Evolutionary conservation across 768 basidiomycete genomes (phyloP).

Genomic region (Tylopilus balloui): DNA sequence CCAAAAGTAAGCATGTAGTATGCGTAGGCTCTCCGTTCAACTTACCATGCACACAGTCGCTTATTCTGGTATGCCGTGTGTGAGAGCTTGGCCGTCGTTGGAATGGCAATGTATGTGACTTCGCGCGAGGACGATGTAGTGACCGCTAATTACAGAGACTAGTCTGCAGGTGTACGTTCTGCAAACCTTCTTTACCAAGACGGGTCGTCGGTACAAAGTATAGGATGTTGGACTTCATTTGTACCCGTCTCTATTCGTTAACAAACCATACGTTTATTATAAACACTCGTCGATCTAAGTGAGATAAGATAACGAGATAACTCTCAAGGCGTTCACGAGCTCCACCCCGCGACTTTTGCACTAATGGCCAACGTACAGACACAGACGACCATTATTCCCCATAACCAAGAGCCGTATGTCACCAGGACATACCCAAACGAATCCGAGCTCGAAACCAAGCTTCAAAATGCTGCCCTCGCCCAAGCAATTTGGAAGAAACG

Average conservation of each 20-base stretch:
- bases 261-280: slow-evolving; percentile 6
- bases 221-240: slow-evolving; percentile 33
- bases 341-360: not conserved
- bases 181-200: slow-evolving; percentile 96
- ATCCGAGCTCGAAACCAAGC: slow-evolving; percentile 54
- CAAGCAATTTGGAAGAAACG: slow-evolving; percentile 71
- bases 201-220: slow-evolving; percentile 85
- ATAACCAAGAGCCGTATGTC: slow-evolving; percentile 60
- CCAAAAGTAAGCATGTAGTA: slow-evolving; percentile 53
- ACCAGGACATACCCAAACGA: slow-evolving; percentile 57
- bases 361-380: slow-evolving; percentile 24
- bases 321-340: no score
- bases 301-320: slow-evolving; percentile 13
- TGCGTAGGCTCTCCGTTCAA: not conserved
- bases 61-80: slow-evolving; percentile 92
- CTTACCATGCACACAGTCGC: slow-evolving; percentile 44
- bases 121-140: not conserved
- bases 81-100: slow-evolving; percentile 72
- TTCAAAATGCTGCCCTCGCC: slow-evolving; percentile 55
- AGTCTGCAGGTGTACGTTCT: slow-evolving; percentile 89
- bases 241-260: slow-evolving; percentile 7
- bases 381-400: slow-evolving; percentile 85
- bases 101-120: slow-evolving; percentile 78
- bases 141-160: slow-evolving; percentile 9
- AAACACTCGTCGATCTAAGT: not conserved